Percentiles rank a stretch among this genome's conserved stretches.
These are phyloP conservation scores for Pseudocercospora cruenta DNA, from an alignment of 2,329 filamentous ascomycete species.

Conservation along the genomic window DNA sequence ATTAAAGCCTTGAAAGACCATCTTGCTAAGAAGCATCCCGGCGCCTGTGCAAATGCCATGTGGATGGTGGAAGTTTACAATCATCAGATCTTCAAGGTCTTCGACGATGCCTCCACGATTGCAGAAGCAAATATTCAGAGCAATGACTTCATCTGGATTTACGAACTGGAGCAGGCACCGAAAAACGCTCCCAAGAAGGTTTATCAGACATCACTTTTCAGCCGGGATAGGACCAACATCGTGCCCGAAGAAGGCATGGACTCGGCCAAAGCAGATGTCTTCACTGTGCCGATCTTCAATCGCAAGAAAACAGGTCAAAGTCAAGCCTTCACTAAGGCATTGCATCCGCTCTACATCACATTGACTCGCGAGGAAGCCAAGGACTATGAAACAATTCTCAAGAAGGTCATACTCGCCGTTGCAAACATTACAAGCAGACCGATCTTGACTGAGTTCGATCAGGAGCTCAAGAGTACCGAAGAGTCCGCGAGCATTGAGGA, in stretches of 20 bases:
- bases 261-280: slow-evolving; percentile 64
- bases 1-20: slow-evolving; percentile 69
- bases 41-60: slow-evolving; percentile 62
- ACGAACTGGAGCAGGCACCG: slow-evolving; percentile 77
- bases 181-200: slow-evolving; percentile 70
- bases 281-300: slow-evolving; percentile 74
- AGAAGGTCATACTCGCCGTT: slow-evolving; percentile 77
- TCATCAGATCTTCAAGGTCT: slow-evolving; percentile 82
- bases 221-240: slow-evolving; percentile 47
- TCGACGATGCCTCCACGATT: slow-evolving; percentile 69
- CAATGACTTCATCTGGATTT: slow-evolving; percentile 68
- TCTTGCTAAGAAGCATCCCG: slow-evolving; percentile 57
- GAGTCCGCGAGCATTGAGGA: slow-evolving; percentile 15
- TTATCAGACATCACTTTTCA: slow-evolving; percentile 53
- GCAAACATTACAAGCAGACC: slow-evolving; percentile 74
- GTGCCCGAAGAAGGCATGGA: slow-evolving; percentile 54
- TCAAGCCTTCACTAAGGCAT: slow-evolving; percentile 43
- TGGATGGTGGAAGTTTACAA: slow-evolving; percentile 83
- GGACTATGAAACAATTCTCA: slow-evolving; percentile 71
- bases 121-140: slow-evolving; percentile 69
- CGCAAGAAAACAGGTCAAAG: slow-evolving; percentile 49
- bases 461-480: slow-evolving; percentile 4
- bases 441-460: slow-evolving; percentile 58
- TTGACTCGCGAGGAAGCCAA: slow-evolving; percentile 73
- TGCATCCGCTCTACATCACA: slow-evolving; percentile 66